Conservation (phyloP, 2,329 filamentous ascomycete genomes). For the Xylaria polymorpha region DNA sequence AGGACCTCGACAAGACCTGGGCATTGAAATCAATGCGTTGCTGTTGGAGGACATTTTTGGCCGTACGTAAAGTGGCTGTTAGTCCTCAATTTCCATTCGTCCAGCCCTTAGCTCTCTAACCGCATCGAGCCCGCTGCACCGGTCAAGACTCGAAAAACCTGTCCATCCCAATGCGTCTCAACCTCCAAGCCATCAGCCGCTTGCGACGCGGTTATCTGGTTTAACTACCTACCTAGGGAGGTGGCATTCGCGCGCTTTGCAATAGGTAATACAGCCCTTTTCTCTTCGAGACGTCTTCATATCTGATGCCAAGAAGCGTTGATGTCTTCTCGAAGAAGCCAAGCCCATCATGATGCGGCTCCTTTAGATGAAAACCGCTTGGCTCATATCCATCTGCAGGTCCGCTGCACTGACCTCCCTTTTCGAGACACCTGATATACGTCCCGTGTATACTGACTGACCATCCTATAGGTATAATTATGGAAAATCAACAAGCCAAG, state of each 20-base stretch:
- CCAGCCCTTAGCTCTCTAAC: slow-evolving; percentile 35
- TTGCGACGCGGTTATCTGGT: slow-evolving; percentile 22
- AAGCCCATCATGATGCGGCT: slow-evolving; percentile 41
- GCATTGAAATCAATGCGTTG: slow-evolving; percentile 20
- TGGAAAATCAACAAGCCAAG: slow-evolving; percentile 41
- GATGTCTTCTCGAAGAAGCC: slow-evolving; percentile 38
- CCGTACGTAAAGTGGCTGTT: slow-evolving; percentile 19
- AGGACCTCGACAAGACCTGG: not conserved
- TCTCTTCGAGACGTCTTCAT: not conserved
- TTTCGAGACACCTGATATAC: slow-evolving; percentile 30
- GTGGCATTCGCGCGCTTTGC: slow-evolving; percentile 26
- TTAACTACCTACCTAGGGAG: slow-evolving; percentile 30
- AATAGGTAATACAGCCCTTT: not conserved
- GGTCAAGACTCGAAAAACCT: slow-evolving; percentile 13
- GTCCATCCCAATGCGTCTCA: slow-evolving; percentile 18
- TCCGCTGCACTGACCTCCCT: slow-evolving; percentile 31
- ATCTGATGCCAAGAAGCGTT: slow-evolving; percentile 41
- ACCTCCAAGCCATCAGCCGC: slow-evolving; percentile 23
- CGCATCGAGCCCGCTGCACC: slow-evolving; percentile 24
- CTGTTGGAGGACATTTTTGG: slow-evolving; percentile 18
- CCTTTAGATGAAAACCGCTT: slow-evolving; percentile 41
- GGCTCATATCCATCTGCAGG: slow-evolving; percentile 43
- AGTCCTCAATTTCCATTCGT: slow-evolving; percentile 23
- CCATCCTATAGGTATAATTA: slow-evolving; percentile 23
- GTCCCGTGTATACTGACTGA: slow-evolving; percentile 24